Evolutionary conservation across 495 filamentous ascomycete genomes (phyloP).

Genomic region (Bacidia rubella): DNA sequence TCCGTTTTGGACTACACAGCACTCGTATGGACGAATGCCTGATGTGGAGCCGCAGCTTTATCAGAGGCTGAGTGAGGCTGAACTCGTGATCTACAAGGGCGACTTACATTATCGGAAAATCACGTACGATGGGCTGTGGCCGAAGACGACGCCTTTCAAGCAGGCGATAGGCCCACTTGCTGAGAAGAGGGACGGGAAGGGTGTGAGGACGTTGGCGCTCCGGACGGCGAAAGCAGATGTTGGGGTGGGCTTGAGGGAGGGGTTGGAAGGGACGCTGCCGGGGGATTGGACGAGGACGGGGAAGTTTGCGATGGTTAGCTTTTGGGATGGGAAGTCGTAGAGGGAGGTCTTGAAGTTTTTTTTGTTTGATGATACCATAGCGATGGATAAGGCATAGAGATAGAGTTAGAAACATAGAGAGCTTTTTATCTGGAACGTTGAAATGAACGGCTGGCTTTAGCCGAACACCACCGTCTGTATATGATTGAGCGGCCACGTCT

Average conservation of each 20-base stretch:
- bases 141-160: slow-evolving; percentile 70
- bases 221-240: slow-evolving; percentile 92
- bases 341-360: not conserved
- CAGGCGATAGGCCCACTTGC: slow-evolving; percentile 84
- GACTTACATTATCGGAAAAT: slow-evolving; percentile 92
- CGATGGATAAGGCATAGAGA: too few relatives aligned
- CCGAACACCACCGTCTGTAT: too few relatives aligned
- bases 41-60: slow-evolving; percentile 44
- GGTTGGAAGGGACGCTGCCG: slow-evolving; percentile 64
- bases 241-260: slow-evolving; percentile 58
- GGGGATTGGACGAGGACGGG: slow-evolving; percentile 92
- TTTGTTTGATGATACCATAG: too few relatives aligned
- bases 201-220: slow-evolving; percentile 66
- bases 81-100: slow-evolving; percentile 91
- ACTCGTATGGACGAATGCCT: slow-evolving; percentile 73
- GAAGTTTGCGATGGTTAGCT: slow-evolving; percentile 88
- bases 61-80: slow-evolving; percentile 62
- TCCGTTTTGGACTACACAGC: slow-evolving; percentile 75
- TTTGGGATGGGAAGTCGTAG: slow-evolving; percentile 54
- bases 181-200: slow-evolving; percentile 39
- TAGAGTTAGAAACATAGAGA: too few relatives aligned
- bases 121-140: slow-evolving; percentile 74
- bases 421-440: too few relatives aligned
- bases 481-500: too few relatives aligned
- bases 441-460: too few relatives aligned